Conservation (phyloP, 2,329 filamentous ascomycete genomes). For the Coleophoma eucalyptorum region DNA sequence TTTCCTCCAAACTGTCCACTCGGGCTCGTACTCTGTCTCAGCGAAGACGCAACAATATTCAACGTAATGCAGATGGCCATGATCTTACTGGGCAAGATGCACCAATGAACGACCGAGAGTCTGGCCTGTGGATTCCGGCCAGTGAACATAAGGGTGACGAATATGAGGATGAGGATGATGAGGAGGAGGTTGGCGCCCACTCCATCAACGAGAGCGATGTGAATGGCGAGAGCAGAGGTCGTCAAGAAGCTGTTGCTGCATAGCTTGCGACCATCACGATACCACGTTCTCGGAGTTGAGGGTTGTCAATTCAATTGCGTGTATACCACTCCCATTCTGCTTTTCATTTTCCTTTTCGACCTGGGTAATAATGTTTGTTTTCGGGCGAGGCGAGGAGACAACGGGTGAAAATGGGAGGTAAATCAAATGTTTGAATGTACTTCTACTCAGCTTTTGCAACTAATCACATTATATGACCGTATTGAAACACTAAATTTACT, state of each 20-base stretch:
- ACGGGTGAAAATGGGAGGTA: not conserved
- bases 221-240: conserved; percentile 54
- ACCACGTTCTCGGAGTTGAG: too few species aligned
- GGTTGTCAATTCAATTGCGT: too few species aligned
- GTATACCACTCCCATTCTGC: conserved; percentile 16
- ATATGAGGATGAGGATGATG: conserved; percentile 60
- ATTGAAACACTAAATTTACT: too few species aligned
- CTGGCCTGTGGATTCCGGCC: conserved; percentile 76
- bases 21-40: conserved; percentile 86
- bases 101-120: conserved; percentile 73
- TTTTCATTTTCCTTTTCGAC: not conserved
- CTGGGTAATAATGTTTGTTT: conserved; percentile 1
- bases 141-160: conserved; percentile 55
- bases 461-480: not conserved
- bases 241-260: conserved; percentile 40
- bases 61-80: conserved; percentile 65
- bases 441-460: not conserved
- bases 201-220: conserved; percentile 50
- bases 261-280: conserved; percentile 7
- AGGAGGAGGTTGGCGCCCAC: conserved; percentile 52
- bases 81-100: conserved; percentile 82
- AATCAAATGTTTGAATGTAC: not conserved
- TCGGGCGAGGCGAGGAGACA: not conserved
- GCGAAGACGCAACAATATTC: conserved; percentile 72
- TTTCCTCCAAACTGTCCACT: conserved; percentile 81